Evolutionary conservation across 176 grass and related monocot genomes (phyloP), one percentile per base, ranked within the genome.

Genomic region (Dendrocalamus sinicus): DNA sequence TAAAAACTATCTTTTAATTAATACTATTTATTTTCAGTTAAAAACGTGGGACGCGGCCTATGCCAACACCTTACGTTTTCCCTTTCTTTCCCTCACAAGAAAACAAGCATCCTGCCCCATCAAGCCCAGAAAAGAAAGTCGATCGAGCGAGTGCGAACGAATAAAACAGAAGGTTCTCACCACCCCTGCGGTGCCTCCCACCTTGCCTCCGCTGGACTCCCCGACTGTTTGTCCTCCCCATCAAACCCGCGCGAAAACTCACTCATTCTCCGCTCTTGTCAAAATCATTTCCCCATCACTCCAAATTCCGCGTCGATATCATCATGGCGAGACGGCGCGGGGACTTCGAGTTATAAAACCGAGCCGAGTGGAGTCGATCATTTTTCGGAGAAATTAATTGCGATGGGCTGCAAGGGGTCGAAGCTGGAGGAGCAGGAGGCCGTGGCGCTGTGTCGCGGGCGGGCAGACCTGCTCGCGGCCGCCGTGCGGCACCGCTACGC

Each of bases 401-500:
- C 5, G 39, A 98, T 99, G 96, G 96, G 96, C 9, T 99, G 96
- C 86, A 89, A 92, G 20, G 94, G 84, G 17, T 99, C 96, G 48
- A 99, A 99, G 90, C 88, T 99, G 74, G 90, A 96, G 48, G 60
- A 94, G 32, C 94, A 99, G 86, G 85, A 94, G 80, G 84, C 96
- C 1, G 94, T 99, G 52, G 92, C 79, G 40, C 90, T 92, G 8
- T 99, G 96, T 86, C 88, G 94, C 15, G 90, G 88, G 43, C 90
- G 96, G 16, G 83, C 88, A 67, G 93, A 96, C 86, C 91, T 99
- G 39, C 91, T 99, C 9, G 83, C 84, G 1, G 88, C 82, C 10
- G 92, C 96, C 74, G 82, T 90, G 61, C 94, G 90, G 23, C 88
- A 96, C 79, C 94, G 97, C 52, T 85, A 91, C 86, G 84, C 84